Evolutionary conservation across 2,329 filamentous ascomycete species (phyloP), one percentile per base, ranked within the genome.

Genomic region (Nothophaeocryptopus gaeumannii): DNA sequence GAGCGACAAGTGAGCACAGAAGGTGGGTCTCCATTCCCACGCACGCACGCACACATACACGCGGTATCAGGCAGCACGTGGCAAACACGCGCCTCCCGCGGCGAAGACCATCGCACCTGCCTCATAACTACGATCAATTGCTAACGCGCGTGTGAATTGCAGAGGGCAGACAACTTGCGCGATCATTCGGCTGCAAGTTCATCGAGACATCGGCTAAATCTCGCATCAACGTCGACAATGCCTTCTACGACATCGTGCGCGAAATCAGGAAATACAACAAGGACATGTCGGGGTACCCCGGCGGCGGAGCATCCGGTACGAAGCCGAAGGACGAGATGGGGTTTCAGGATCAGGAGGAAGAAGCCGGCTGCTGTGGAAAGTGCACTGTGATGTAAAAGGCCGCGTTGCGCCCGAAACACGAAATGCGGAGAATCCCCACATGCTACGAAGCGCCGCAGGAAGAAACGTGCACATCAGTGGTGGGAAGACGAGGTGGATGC

Each of bases 191-290:
- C 68, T 99, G 93, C 85, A 95, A 93, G 70, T 99, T 97, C 77
- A 95, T 97, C 75, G 93, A 99, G 78, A 97, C 93, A 10, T 99
- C 93, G 36, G 93, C 93, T 61, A 99, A 97, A 77, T 95, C 91
- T 56, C 86, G 92, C 70, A 95, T 93, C 78, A 96, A 97, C 69
- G 93, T 99, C 65, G 93, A 99, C 74, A 91, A 95, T 74, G 90
- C 92, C 47, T 99, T 99, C 76, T 97, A 92, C 80, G 91, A 97
- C 70, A 91, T 97, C 63, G 93, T 99, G 51, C 87, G 93, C 70
- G 93, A 97, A 72, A 99, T 99, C 68, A 84, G 93, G 74, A 87
- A 89, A 74, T 97, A 95, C 76, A 97, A 99, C 83, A 92, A 93
- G 71, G 92, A 97, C 69, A 95, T 96, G 85, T 90, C 91, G 54